Evolutionary conservation across 495 filamentous ascomycete genomes (phyloP), one percentile per base, ranked within the genome.

Genomic region (Penicillium diatomitis): DNA sequence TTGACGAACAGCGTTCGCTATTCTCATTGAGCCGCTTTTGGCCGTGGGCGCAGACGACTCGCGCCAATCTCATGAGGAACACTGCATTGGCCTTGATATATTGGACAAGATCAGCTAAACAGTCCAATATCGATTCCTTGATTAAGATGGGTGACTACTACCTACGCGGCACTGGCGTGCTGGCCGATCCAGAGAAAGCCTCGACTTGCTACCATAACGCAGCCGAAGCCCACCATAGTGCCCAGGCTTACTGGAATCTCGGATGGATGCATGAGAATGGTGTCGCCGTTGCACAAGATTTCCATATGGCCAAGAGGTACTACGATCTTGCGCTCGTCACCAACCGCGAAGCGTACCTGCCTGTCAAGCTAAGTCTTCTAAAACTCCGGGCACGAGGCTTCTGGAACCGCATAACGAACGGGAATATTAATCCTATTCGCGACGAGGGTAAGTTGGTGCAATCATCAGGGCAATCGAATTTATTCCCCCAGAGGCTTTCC

Each of bases 221-320:
- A 4, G 90, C 90, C 1, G 92, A 98, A 57, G 87, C 82, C 43
- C 80, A 88, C 57, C 87, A 88, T 58, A 92, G 87, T 60, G 90
- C 91, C 29, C 92, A 97, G 69, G 94, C 94, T 8, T 82, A 95
- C 47, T 99, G 88, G 80, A 96, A 99, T 55, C 73, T 99, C 8
- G 92, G 92, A 9, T 99, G 92, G 92, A 97, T 99, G 88, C 89
- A 99, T 65, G 92, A 99, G 67, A 96, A 97, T 60, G 92, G 92
- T 3, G 74, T 97, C 40, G 89, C 91, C 8, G 82, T 96, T 3
- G 82, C 85, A 34, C 92, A 99, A 60, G 92, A 99, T 62, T 99
- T 92, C 63, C 92, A 97, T 61, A 83, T 99, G 35, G 92, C 94
- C 3, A 99, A 99, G 68, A 73, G 92, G 28, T 94, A 87, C 66